Evolutionary conservation across 73 alveolate genomes (phyloP).

Genomic region (Effrenium voratum): DNA sequence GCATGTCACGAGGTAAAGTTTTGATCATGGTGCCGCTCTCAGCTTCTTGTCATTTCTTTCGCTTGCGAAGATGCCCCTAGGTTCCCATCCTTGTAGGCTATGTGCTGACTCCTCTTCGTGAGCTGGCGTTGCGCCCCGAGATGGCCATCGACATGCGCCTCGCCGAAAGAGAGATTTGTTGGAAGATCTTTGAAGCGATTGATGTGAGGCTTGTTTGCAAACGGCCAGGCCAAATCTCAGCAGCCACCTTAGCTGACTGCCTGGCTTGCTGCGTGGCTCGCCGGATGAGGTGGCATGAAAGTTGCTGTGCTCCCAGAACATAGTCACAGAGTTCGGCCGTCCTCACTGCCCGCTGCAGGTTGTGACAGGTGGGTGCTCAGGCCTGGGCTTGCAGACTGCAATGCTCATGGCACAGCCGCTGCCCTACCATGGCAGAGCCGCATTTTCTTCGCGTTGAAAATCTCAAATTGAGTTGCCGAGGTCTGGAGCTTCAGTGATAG

Average conservation of each 20-base stretch:
- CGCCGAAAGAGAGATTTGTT: no score
- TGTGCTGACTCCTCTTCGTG: slow-evolving; percentile 21
- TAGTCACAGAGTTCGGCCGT: no score
- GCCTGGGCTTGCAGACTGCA: no score
- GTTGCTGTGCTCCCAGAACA: no score
- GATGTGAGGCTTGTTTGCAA: not conserved
- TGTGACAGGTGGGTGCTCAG: slow-evolving; percentile 62
- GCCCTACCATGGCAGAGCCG: no score
- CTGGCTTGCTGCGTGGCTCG: no score
- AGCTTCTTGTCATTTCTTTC: not conserved
- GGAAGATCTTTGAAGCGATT: no score
- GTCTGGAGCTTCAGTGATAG: slow-evolving; percentile 43
- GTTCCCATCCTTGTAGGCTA: slow-evolving; percentile 42
- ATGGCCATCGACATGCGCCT: no score
- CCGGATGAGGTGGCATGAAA: no score
- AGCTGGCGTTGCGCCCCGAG: slow-evolving; percentile 24
- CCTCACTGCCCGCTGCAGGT: not conserved
- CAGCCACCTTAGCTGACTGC: no score
- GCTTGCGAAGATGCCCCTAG: not conserved
- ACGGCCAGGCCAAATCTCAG: slow-evolving; percentile 38
- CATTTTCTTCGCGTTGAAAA: not conserved
- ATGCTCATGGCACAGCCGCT: no score
- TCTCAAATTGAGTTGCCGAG: not conserved
- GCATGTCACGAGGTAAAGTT: not conserved
- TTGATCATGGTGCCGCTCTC: not conserved